A percentile compares a stretch with the other conserved stretches of the same genome.
Evolutionary conservation across 2,329 filamentous ascomycete species (phyloP).

Genomic region (Colletotrichum orchidophilum): DNA sequence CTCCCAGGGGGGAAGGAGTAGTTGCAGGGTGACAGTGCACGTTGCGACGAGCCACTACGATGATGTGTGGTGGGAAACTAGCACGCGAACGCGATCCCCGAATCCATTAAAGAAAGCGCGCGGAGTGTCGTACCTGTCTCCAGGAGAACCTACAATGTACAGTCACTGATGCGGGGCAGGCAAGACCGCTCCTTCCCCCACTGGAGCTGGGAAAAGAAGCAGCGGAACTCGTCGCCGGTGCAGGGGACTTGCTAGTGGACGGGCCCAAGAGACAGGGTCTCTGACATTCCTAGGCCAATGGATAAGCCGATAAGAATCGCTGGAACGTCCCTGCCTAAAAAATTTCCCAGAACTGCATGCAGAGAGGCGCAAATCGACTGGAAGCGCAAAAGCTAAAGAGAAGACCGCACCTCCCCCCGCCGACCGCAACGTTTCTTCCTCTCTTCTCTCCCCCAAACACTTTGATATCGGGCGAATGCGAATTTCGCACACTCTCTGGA

Average conservation of each 20-base stretch:
- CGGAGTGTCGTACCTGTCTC: not conserved
- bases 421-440: not conserved
- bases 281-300: constrained; percentile 9
- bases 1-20: not conserved
- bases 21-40: constrained; percentile 10
- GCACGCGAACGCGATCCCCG: constrained; percentile 14
- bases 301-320: constrained; percentile 31
- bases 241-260: constrained; percentile 21
- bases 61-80: not conserved
- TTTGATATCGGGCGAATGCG: constrained; percentile 41
- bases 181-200: constrained; percentile 9
- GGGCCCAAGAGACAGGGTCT: constrained; percentile 12
- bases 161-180: constrained; percentile 21
- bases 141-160: not conserved
- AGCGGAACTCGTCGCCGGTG: not conserved
- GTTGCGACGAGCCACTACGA: constrained; percentile 10
- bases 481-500: constrained; percentile 45
- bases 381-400: constrained; percentile 29
- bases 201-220: constrained; percentile 14
- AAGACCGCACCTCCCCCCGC: constrained; percentile 2
- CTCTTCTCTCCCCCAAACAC: not conserved
- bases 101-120: constrained; percentile 26
- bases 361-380: constrained; percentile 17
- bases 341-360: constrained; percentile 28
- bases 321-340: constrained; percentile 28